Percentiles rank a stretch among this genome's conserved stretches.
Evolutionary conservation across 345 rosid genomes (phyloP).

Genomic region (Gossypium rotundifolium): DNA sequence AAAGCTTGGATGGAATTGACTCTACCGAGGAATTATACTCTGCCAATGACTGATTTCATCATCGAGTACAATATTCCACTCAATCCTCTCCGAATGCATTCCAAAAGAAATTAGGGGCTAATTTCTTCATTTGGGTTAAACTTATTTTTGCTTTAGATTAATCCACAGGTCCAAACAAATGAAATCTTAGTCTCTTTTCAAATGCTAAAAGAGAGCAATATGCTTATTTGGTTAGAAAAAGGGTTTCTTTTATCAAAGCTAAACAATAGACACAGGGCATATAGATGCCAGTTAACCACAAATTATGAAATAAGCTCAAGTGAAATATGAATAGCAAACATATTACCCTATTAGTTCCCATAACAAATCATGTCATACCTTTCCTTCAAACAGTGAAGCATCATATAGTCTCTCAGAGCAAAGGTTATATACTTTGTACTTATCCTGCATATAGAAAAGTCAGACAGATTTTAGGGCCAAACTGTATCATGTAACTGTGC

Average conservation of each 20-base stretch:
- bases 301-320: neutral
- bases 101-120: neutral
- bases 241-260: neutral
- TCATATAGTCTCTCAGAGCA: slow-evolving; percentile 89
- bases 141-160: neutral
- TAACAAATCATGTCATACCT: slow-evolving; percentile 36
- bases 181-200: neutral
- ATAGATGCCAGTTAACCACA: neutral
- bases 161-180: neutral
- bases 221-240: neutral
- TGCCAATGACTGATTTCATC: neutral
- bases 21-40: neutral
- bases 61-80: neutral
- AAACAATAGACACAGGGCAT: neutral
- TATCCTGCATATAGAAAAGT: slow-evolving; percentile 41
- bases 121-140: neutral
- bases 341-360: neutral
- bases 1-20: neutral
- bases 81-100: neutral
- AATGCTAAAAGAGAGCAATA: neutral
- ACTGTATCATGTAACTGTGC: neutral
- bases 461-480: neutral
- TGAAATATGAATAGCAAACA: neutral
- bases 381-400: slow-evolving; percentile 81
- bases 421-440: slow-evolving; percentile 87